These are phyloP conservation scores for Eucalyptus pumila DNA, from an alignment of 345 rosid genomes.

Conservation along the genomic window DNA sequence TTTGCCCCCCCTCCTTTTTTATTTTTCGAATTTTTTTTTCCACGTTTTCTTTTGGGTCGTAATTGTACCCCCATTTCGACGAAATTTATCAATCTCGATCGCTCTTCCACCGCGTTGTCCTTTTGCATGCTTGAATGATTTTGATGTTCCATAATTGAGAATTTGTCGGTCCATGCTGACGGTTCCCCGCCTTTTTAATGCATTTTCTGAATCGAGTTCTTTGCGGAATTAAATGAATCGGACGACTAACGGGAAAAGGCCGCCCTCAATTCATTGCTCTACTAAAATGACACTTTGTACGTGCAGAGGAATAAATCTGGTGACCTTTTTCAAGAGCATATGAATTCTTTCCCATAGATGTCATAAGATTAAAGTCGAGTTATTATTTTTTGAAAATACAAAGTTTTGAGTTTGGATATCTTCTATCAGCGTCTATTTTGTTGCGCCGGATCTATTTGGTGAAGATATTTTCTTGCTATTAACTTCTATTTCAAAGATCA, in stretches of 20 bases:
- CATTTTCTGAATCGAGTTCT: neutral
- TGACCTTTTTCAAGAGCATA: neutral
- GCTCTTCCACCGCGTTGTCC: neutral
- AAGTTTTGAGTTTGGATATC: neutral
- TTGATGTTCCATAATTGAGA: neutral
- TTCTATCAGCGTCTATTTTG: neutral
- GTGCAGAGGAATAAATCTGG: neutral
- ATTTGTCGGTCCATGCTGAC: neutral
- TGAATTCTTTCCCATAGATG: neutral
- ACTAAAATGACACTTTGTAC: neutral
- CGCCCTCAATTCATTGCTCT: neutral
- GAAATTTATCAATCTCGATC: neutral
- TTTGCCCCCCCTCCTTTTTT: neutral
- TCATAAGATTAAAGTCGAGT: fast-evolving
- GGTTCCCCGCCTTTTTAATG: neutral
- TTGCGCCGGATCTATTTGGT: neutral
- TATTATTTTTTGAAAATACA: neutral
- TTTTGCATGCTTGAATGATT: neutral
- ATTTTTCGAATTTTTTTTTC: neutral
- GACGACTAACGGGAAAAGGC: neutral
- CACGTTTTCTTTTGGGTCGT: neutral
- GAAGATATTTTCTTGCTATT: neutral
- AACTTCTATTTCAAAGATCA: neutral
- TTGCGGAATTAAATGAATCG: neutral
- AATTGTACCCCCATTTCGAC: neutral